These are phyloP conservation scores for Wickerhamiella domercqiae DNA, from an alignment of 805 yeast genomes.

Conservation along the genomic window DNA sequence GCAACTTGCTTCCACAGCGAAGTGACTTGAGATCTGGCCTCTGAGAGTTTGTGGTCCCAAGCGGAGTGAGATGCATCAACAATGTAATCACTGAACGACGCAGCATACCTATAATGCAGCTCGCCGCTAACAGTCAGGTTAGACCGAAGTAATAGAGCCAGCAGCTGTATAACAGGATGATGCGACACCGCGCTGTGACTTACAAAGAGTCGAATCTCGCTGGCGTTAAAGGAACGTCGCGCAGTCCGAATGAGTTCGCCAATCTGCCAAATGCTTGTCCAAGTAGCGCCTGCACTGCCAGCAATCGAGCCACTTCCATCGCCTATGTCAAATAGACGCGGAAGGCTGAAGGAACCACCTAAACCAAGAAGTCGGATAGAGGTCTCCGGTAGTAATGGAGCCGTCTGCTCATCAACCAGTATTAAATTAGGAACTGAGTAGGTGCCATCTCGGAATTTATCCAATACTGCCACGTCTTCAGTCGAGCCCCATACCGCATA, in stretches of 20 bases:
- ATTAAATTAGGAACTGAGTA: conserved; percentile 41
- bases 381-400: conserved; percentile 22
- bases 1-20: conserved; percentile 5
- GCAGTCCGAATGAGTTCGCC: conserved; percentile 46
- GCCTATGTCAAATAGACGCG: conserved; percentile 54
- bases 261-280: conserved; percentile 59
- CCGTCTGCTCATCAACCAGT: conserved; percentile 39
- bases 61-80: conserved; percentile 33
- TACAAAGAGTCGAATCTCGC: conserved; percentile 44
- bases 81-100: conserved; percentile 53
- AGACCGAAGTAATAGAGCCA: conserved; percentile 50
- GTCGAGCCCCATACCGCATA: conserved; percentile 65
- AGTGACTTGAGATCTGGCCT: conserved; percentile 2
- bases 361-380: conserved; percentile 47
- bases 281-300: conserved; percentile 51
- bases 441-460: conserved; percentile 42
- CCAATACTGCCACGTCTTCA: conserved; percentile 56
- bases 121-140: conserved; percentile 64
- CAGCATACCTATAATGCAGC: conserved; percentile 52
- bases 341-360: conserved; percentile 57
- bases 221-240: conserved; percentile 25
- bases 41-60: conserved; percentile 3
- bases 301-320: conserved; percentile 34
- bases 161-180: conserved; percentile 52
- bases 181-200: conserved; percentile 58